Conservation (phyloP, 805 yeast genomes). For the Wickerhamomyces chaumierensis region DNA sequence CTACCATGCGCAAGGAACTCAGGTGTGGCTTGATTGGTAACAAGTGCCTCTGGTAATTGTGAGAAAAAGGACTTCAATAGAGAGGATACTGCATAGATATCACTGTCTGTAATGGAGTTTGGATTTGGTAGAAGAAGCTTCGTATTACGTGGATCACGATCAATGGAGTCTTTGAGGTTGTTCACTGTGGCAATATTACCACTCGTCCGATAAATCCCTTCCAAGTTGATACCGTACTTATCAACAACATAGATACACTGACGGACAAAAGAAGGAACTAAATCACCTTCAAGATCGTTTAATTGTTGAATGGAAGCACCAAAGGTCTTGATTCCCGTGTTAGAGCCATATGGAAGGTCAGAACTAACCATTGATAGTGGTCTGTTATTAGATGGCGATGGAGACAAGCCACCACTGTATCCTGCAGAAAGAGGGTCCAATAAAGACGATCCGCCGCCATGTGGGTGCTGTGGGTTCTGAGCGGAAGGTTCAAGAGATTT, state of each 20-base stretch:
- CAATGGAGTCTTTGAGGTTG: conserved; percentile 60
- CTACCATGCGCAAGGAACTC: conserved; percentile 61
- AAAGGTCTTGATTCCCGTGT: conserved; percentile 41
- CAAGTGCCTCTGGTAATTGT: conserved; percentile 76
- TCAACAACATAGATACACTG: conserved; percentile 85
- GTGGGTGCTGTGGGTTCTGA: no score
- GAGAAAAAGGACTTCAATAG: conserved; percentile 76
- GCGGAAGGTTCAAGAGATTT: no score
- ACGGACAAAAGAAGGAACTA: conserved; percentile 84
- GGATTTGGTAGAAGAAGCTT: conserved; percentile 44
- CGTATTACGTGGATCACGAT: conserved; percentile 60
- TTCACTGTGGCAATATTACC: conserved; percentile 71
- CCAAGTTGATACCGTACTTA: conserved; percentile 69
- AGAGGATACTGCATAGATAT: conserved; percentile 81
- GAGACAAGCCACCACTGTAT: not conserved
- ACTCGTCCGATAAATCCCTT: conserved; percentile 81
- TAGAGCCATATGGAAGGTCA: conserved; percentile 17
- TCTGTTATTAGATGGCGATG: conserved; percentile 16
- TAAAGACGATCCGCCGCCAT: no score
- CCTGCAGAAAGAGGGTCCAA: not conserved
- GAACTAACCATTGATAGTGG: conserved; percentile 19
- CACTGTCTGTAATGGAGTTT: conserved; percentile 56
- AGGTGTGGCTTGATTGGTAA: conserved; percentile 51
- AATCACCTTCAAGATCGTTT: conserved; percentile 75
- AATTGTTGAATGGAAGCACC: conserved; percentile 76